phyloP scores from a whole-genome alignment of 768 basidiomycete genomes.

The Kwoniella sp. region DNA sequence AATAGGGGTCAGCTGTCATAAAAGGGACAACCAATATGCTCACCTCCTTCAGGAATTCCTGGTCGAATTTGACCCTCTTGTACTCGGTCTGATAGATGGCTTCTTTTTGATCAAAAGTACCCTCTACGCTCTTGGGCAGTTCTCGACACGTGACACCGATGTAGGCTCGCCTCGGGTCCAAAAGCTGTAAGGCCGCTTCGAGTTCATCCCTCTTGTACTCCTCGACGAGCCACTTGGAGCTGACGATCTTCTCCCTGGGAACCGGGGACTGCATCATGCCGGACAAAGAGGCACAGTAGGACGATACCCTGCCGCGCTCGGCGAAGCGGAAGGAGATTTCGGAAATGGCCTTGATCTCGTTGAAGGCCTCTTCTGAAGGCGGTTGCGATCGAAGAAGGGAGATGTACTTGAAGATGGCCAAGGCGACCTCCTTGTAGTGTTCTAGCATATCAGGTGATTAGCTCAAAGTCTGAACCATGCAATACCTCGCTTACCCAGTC shows the following conservation, averaged over 20 bases:
- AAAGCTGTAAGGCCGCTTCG: conserved; percentile 59
- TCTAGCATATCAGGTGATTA: conserved; percentile 55
- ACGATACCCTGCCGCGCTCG: conserved; percentile 74
- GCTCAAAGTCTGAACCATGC: not conserved
- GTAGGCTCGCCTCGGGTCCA: conserved; percentile 64
- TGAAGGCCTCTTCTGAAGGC: conserved; percentile 60
- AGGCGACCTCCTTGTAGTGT: conserved; percentile 67
- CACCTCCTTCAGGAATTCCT: conserved; percentile 60
- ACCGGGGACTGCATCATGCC: conserved; percentile 74
- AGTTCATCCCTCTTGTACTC: conserved; percentile 62
- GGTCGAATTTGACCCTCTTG: conserved; percentile 55
- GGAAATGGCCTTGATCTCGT: conserved; percentile 68
- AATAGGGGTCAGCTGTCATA: not conserved
- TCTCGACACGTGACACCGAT: conserved; percentile 75
- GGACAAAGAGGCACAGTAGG: conserved; percentile 71
- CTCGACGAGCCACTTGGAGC: conserved; percentile 65
- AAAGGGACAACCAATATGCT: not conserved
- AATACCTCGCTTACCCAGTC: conserved; percentile 63
- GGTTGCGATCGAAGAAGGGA: conserved; percentile 50
- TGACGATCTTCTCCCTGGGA: conserved; percentile 70
- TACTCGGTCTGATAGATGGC: conserved; percentile 92
- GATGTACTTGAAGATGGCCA: conserved; percentile 71
- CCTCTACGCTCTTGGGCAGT: conserved; percentile 57
- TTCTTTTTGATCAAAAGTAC: conserved; percentile 60
- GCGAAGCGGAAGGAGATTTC: conserved; percentile 76